Conservation (phyloP, 257 asterid genomes). For the Solanum infundibuliforme region DNA sequence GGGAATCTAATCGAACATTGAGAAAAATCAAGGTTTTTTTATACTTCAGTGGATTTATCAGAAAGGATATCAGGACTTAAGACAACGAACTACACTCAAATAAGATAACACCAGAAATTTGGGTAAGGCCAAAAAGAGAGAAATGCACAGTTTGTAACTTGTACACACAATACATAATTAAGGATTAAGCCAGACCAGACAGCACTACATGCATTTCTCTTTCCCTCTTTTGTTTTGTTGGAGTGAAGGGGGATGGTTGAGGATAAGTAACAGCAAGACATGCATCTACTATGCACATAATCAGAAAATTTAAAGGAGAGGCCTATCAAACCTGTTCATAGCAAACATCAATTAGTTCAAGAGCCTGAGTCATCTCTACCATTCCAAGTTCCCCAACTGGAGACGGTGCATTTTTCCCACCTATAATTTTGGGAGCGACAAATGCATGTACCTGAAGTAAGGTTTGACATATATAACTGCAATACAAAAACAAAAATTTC, state of each 20-base stretch:
- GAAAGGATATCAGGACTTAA: neutral
- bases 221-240: neutral
- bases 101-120: neutral
- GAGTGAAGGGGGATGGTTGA: neutral
- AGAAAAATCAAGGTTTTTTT: neutral
- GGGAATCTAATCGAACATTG: neutral
- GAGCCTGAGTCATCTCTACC: constrained; percentile 99
- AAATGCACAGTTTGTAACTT: neutral
- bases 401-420: constrained; percentile 88
- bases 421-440: constrained; percentile 93
- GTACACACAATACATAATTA: neutral
- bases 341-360: constrained; percentile 66
- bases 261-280: neutral
- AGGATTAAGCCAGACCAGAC: neutral
- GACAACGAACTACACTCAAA: neutral
- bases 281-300: neutral
- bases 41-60: neutral
- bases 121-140: neutral
- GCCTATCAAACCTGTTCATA: constrained; percentile 62
- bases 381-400: constrained; percentile 98
- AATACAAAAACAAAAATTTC: neutral
- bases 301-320: neutral
- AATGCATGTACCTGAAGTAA: constrained; percentile 78
- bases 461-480: neutral
- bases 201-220: neutral